A percentile compares a stretch with the other conserved stretches of the same genome.
phyloP scores from a whole-genome alignment of 129 eudicot species.

The Heracleum sosnowskyi region DNA sequence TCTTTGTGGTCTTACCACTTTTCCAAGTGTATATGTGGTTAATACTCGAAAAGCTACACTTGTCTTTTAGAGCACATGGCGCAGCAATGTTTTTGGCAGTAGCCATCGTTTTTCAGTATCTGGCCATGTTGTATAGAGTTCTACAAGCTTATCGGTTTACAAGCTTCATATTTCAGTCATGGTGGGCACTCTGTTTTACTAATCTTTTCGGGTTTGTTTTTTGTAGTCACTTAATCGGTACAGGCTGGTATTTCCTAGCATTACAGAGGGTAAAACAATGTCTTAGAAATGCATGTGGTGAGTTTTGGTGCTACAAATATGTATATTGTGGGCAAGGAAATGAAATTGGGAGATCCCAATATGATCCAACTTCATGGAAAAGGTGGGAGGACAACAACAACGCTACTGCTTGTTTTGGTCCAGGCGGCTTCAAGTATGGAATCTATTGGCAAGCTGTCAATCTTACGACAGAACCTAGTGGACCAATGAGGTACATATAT shows the following conservation, averaged over 20 bases:
- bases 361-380: conserved; percentile 14
- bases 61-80: conserved; percentile 51
- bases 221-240: conserved; percentile 47
- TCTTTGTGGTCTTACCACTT: conserved; percentile 69
- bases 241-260: conserved; percentile 60
- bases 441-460: conserved; percentile 54
- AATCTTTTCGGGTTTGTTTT: conserved; percentile 45
- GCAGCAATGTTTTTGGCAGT: conserved; percentile 61
- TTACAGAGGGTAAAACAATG: conserved; percentile 88
- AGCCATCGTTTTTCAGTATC: conserved; percentile 62
- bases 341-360: not conserved
- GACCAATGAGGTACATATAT: conserved; percentile 57
- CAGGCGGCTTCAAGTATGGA: conserved; percentile 49
- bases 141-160: conserved; percentile 57
- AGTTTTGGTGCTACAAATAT: conserved; percentile 27
- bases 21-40: conserved; percentile 66
- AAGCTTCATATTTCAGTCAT: conserved; percentile 40
- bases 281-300: conserved; percentile 56
- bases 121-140: conserved; percentile 67
- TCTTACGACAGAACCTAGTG: conserved; percentile 37
- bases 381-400: conserved; percentile 35
- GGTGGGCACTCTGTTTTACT: conserved; percentile 28
- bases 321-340: conserved; percentile 61
- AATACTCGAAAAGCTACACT: conserved; percentile 33
- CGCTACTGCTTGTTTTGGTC: conserved; percentile 45